A percentile compares a stretch with the other conserved stretches of the same genome.
Evolutionary conservation across 2,329 filamentous ascomycete genomes (phyloP).

Genomic region (Penicillium sp.): DNA sequence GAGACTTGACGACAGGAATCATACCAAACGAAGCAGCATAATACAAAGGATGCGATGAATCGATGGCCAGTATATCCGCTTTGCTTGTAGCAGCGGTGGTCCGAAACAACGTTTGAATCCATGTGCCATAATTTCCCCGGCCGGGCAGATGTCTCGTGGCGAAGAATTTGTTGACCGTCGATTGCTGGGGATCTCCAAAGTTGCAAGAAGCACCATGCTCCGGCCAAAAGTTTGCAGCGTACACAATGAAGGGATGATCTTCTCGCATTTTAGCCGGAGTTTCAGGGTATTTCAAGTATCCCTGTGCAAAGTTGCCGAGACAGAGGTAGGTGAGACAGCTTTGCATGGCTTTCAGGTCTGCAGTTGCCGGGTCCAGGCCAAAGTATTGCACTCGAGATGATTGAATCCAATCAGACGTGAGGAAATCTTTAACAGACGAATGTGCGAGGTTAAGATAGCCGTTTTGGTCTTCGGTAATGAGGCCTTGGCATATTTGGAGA

Average conservation of each 20-base stretch:
- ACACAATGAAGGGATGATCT: conserved; percentile 12
- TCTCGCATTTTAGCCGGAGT: neutral
- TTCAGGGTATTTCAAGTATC: conserved; percentile 2
- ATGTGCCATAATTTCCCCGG: conserved; percentile 20
- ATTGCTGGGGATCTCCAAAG: neutral
- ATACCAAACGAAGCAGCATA: conserved; percentile 24
- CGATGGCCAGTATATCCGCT: conserved; percentile 2
- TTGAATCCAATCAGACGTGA: conserved; percentile 21
- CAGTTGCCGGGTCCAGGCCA: conserved; percentile 13
- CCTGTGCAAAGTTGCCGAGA: conserved; percentile 20
- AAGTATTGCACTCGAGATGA: conserved; percentile 18
- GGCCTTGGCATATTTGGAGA: conserved; percentile 19
- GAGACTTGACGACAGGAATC: conserved; percentile 16
- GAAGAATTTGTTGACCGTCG: conserved; percentile 16
- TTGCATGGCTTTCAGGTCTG: conserved; percentile 16
- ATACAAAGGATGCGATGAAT: conserved; percentile 20
- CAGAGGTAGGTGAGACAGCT: conserved; percentile 19
- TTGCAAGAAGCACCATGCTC: conserved; percentile 9
- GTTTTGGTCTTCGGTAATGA: conserved; percentile 15
- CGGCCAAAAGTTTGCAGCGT: conserved; percentile 19
- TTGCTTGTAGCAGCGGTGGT: neutral
- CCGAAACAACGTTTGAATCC: conserved; percentile 16
- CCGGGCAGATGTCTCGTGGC: conserved; percentile 11
- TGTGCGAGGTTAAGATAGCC: conserved; percentile 18
- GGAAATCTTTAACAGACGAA: conserved; percentile 20